Conservation (phyloP, 495 filamentous ascomycete species). For the Usnea hakonensis region DNA sequence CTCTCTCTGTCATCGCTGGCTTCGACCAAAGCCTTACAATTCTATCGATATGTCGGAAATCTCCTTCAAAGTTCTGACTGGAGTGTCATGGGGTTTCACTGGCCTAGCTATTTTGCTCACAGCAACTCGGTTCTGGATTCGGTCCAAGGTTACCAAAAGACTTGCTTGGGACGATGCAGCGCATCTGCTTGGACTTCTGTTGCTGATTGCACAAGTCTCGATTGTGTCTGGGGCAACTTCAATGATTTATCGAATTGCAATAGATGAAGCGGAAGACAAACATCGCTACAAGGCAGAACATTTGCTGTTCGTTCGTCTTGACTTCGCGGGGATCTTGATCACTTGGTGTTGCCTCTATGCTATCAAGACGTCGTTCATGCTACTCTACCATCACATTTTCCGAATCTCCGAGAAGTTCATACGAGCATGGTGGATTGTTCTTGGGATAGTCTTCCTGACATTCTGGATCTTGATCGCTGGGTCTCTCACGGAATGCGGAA, state of each 20-base stretch:
- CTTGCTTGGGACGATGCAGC: slow-evolving; percentile 6
- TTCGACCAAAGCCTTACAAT: neutral
- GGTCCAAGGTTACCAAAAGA: neutral
- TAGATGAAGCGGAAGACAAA: too few species aligned
- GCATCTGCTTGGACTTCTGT: neutral
- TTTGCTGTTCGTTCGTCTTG: neutral
- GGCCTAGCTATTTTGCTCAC: neutral
- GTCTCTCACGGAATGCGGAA: slow-evolving; percentile 2
- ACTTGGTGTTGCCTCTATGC: slow-evolving; percentile 11
- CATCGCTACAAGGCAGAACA: neutral
- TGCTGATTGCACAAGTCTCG: slow-evolving; percentile 3
- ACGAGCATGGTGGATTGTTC: slow-evolving; percentile 1
- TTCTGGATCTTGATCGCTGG: neutral
- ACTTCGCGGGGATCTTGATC: neutral
- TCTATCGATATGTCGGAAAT: neutral
- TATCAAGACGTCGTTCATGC: neutral
- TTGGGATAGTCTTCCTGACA: neutral
- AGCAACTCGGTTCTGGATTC: neutral
- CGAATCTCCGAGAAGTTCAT: neutral
- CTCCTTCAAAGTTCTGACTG: neutral
- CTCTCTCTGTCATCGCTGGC: neutral
- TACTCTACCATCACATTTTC: slow-evolving; percentile 3
- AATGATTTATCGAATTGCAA: neutral
- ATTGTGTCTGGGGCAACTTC: neutral
- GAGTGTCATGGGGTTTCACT: slow-evolving; percentile 1